Conservation (phyloP, 2,329 filamentous ascomycete genomes). For the Talaromyces sp. region DNA sequence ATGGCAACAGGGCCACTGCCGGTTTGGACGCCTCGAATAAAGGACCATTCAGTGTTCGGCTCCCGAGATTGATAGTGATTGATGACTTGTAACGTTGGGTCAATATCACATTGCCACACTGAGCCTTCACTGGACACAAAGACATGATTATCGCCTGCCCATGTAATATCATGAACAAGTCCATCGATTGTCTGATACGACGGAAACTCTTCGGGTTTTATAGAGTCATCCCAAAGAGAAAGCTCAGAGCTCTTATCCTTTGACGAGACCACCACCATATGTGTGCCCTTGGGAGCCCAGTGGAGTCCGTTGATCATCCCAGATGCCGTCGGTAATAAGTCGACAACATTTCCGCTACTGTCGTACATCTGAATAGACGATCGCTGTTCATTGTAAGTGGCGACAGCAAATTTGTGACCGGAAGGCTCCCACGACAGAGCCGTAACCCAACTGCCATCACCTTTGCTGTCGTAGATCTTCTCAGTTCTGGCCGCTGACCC, state of each 20-base stretch:
- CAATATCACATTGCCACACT: conserved; percentile 38
- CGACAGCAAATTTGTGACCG: conserved; percentile 43
- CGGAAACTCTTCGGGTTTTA: conserved; percentile 34
- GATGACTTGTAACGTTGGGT: conserved; percentile 33
- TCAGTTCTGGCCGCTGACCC: conserved; percentile 25
- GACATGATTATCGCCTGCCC: conserved; percentile 34
- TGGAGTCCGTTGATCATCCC: conserved; percentile 40
- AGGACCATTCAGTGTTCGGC: conserved; percentile 37
- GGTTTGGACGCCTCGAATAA: conserved; percentile 33
- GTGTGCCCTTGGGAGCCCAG: conserved; percentile 37
- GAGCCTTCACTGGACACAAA: conserved; percentile 38
- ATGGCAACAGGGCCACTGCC: conserved; percentile 32
- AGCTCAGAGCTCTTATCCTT: conserved; percentile 37
- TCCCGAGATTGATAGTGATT: conserved; percentile 30
- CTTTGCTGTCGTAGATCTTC: conserved; percentile 32
- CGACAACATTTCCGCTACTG: conserved; percentile 38
- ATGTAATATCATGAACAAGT: conserved; percentile 40
- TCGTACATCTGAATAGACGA: conserved; percentile 44
- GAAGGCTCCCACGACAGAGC: conserved; percentile 43
- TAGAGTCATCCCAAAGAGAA: conserved; percentile 40
- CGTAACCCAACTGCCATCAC: conserved; percentile 35
- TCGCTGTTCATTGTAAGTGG: conserved; percentile 40
- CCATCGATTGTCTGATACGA: conserved; percentile 33
- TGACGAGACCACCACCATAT: conserved; percentile 42
- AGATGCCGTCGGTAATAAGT: conserved; percentile 43